Conservation (phyloP, 805 yeast species). For the Isabelozyma pseudorhagii region DNA sequence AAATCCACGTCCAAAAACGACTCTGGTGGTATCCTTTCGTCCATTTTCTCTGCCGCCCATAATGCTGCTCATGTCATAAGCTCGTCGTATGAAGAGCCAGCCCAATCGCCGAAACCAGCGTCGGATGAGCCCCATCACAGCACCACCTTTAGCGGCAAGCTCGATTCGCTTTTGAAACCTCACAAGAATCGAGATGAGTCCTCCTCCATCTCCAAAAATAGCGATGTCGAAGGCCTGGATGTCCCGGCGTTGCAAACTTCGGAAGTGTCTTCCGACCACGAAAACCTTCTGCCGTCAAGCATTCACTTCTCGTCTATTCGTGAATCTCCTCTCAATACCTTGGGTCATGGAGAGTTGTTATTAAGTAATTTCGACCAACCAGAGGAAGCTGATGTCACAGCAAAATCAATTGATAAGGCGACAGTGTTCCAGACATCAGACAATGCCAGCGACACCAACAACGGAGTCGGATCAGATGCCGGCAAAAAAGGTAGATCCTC, state of each 20-base stretch:
- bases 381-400: background rate
- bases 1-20: background rate
- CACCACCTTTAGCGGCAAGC: conserved; percentile 7
- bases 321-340: conserved; percentile 42
- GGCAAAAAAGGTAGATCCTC: background rate
- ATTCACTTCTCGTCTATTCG: conserved; percentile 48
- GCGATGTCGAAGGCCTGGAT: too few relatives aligned
- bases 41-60: conserved; percentile 47
- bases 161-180: conserved; percentile 7
- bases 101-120: background rate
- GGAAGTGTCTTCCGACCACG: background rate
- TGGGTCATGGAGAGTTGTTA: conserved; percentile 48
- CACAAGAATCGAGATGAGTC: background rate
- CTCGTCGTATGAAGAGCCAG: conserved; percentile 7
- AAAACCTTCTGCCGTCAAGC: conserved; percentile 15
- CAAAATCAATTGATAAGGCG: background rate
- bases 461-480: conserved; percentile 1
- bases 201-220: background rate
- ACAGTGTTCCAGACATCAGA: background rate
- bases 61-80: conserved; percentile 35
- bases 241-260: too few relatives aligned
- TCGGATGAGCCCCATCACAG: background rate
- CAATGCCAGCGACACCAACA: conserved; percentile 3
- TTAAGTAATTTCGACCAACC: conserved; percentile 23
- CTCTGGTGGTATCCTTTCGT: conserved; percentile 36